These are phyloP conservation scores for Apiosordaria backusii DNA, from an alignment of 495 filamentous ascomycete genomes.

Conservation along the genomic window DNA sequence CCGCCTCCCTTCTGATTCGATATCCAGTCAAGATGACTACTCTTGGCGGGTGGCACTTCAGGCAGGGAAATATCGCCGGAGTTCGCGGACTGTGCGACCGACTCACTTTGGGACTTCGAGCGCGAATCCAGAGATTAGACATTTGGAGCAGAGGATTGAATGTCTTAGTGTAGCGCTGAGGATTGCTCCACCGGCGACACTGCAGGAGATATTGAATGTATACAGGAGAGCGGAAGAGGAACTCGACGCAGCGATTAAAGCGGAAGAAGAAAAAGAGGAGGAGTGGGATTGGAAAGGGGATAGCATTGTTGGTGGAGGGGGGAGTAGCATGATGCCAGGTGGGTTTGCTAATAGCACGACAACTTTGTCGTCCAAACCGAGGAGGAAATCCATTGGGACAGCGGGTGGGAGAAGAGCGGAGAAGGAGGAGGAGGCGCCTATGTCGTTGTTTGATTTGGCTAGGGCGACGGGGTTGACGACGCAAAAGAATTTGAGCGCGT, in stretches of 20 bases:
- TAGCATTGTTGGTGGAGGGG: constrained; percentile 10
- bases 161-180: constrained; percentile 80
- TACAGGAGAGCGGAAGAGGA: constrained; percentile 91
- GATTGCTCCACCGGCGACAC: constrained; percentile 70
- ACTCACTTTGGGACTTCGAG: constrained; percentile 53
- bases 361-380: constrained; percentile 1
- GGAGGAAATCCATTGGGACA: constrained; percentile 20
- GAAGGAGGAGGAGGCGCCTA: constrained; percentile 71
- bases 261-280: constrained; percentile 70
- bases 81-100: constrained; percentile 40
- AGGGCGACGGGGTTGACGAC: constrained; percentile 73
- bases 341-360: constrained; percentile 46
- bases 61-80: constrained; percentile 73
- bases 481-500: constrained; percentile 46
- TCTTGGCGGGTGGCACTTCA: constrained; percentile 91
- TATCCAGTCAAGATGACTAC: constrained; percentile 60
- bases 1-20: constrained; percentile 39
- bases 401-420: constrained; percentile 23
- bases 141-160: constrained; percentile 82
- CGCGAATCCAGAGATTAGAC: constrained; percentile 56
- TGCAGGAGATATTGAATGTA: constrained; percentile 78
- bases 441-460: constrained; percentile 92
- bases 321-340: constrained; percentile 56
- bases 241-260: constrained; percentile 61
- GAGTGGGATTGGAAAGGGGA: constrained; percentile 69